These are phyloP conservation scores for Microbotryum scabiosae DNA, from an alignment of 1,284 basidiomycete genomes.

Conservation along the genomic window DNA sequence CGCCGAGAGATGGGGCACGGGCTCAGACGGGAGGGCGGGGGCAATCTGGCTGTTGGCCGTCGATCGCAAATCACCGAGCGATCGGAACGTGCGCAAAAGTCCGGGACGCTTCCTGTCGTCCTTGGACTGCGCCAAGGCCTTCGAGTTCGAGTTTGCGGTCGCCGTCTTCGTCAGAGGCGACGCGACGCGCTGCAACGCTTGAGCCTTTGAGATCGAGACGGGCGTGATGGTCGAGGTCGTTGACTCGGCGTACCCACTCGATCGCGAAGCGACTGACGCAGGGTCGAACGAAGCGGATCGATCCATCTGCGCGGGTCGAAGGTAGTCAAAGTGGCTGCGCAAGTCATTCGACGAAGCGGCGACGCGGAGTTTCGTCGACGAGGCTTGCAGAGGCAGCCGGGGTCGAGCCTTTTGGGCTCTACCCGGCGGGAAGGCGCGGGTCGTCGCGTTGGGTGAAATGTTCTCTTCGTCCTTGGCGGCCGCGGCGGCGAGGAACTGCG, in stretches of 20 bases:
- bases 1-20: not conserved
- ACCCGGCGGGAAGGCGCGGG: slow-evolving; percentile 1
- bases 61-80: slow-evolving; percentile 28
- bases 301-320: not conserved
- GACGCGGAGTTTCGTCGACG: slow-evolving; percentile 26
- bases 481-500: not conserved
- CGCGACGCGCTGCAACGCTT: not conserved
- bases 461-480: not conserved
- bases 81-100: slow-evolving; percentile 27
- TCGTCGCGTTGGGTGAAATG: slow-evolving; percentile 12
- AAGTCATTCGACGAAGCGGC: not conserved
- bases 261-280: not conserved
- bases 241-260: not conserved
- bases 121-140: slow-evolving; percentile 6
- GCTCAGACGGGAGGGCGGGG: not conserved
- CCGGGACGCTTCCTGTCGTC: slow-evolving; percentile 3
- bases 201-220: not conserved
- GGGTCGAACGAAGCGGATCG: not conserved
- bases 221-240: not conserved
- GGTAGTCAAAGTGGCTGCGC: not conserved
- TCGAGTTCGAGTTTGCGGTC: not conserved
- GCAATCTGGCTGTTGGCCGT: slow-evolving; percentile 3
- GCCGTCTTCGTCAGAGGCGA: not conserved
- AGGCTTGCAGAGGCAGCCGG: slow-evolving; percentile 18
- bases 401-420: slow-evolving; percentile 8